Evolutionary conservation across 2,329 filamentous ascomycete species (phyloP), one percentile per base, ranked within the genome.

Genomic region (Trichoderma citrinoviride): DNA sequence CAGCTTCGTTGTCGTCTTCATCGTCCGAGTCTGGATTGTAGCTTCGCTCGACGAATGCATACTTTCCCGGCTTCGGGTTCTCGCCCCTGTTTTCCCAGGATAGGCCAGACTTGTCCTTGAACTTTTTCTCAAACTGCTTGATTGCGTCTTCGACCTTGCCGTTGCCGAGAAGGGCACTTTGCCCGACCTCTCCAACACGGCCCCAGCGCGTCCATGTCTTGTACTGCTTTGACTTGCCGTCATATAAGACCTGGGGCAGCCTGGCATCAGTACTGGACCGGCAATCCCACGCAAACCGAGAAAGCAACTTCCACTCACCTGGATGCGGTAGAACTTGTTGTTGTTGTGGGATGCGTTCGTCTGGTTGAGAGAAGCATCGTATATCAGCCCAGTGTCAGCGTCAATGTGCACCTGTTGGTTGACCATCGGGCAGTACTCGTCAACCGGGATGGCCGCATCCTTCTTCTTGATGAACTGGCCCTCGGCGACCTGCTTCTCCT

Each of bases 321-420:
- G 90, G 29, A 93, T 75, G 29, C 86, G 85, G 72, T 93, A 94
- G 74, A 93, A 94, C 70, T 95, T 95, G 76, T 95, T 94, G 76
- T 90, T 90, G 73, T 94, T 95, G 53, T 82, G 77, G 0, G 80
- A 78, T 0, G 90, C 80, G 69, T 92, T 90, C 12, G 91, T 90
- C 73, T 93, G 90, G 70, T 93, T 95, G 52, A 96, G 80, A 0
- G 90, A 87, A 0, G 90, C 91, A 73, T 96, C 92, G 74, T 86
- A 94, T 54, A 94, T 91, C 63, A 89, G 77, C 21, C 87, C 86
- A 21, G 71, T 68, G 44, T 83, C 76, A 1, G 83, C 77, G 66
- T 89, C 89, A 64, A 94, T 84, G 71, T 90, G 87, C 37, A 96
- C 91, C 19, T 77, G 72, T 46, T 78, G 80, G 15, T 70, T 73